Percentiles rank a stretch among this genome's conserved stretches.
Conservation (phyloP, 2,329 filamentous ascomycete genomes). For the Talaromyces sp. region DNA sequence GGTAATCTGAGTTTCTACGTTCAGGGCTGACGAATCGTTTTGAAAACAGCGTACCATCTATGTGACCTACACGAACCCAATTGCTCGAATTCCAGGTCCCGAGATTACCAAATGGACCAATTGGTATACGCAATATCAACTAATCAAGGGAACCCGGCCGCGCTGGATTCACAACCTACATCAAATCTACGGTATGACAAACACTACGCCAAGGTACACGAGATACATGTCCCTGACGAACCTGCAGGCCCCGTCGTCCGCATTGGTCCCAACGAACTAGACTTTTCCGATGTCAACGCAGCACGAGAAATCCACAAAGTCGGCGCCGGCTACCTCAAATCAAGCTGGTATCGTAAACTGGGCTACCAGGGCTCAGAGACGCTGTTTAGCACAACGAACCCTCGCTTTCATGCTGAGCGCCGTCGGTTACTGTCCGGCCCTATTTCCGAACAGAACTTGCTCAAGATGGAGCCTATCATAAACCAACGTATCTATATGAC, state of each 20-base stretch:
- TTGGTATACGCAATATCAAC: constrained; percentile 20
- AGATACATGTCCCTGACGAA: background rate
- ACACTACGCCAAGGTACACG: background rate
- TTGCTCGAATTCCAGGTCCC: constrained; percentile 22
- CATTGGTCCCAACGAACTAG: constrained; percentile 23
- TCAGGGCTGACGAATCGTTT: background rate
- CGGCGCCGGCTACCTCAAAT: constrained; percentile 30
- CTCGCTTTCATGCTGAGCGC: constrained; percentile 36
- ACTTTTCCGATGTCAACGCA: constrained; percentile 35
- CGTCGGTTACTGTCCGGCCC: constrained; percentile 40
- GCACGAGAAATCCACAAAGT: constrained; percentile 32
- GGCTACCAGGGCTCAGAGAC: constrained; percentile 20
- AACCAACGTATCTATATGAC: constrained; percentile 36
- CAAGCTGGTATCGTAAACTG: constrained; percentile 28
- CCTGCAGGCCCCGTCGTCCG: constrained; percentile 30
- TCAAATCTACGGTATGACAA: constrained; percentile 23
- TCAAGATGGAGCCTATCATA: constrained; percentile 39
- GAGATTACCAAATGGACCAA: constrained; percentile 24
- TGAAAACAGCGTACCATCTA: background rate
- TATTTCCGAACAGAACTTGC: constrained; percentile 21
- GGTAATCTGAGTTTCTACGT: no score
- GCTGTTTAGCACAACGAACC: constrained; percentile 41
- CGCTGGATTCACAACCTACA: constrained; percentile 26
- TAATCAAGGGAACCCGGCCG: constrained; percentile 18
- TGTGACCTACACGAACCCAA: constrained; percentile 11